A percentile compares a stretch with the other conserved stretches of the same genome.
These are phyloP conservation scores for Wickerhamiella nectarea DNA, from an alignment of 805 yeast species.

Conservation along the genomic window DNA sequence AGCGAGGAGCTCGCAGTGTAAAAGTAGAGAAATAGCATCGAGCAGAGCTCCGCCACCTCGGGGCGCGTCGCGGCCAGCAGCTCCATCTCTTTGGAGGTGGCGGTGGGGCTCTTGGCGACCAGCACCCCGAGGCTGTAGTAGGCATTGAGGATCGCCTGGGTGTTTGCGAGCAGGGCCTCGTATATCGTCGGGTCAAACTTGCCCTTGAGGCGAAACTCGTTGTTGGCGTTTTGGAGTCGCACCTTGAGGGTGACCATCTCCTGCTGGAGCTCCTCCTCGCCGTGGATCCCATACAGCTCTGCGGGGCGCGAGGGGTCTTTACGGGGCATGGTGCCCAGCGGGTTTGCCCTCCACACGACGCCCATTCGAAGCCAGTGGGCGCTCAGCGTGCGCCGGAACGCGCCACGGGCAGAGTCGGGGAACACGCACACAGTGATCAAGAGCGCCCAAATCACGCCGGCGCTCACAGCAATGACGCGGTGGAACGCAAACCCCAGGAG, in stretches of 20 bases:
- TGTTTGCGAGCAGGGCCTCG: constrained; percentile 36
- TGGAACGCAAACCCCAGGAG: constrained; percentile 49
- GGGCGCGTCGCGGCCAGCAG: constrained; percentile 36
- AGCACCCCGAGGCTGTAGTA: constrained; percentile 60
- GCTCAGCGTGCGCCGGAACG: constrained; percentile 51
- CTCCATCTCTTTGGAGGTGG: constrained; percentile 39
- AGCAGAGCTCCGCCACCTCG: constrained; percentile 58
- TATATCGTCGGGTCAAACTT: constrained; percentile 46
- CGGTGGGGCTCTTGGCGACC: constrained; percentile 45
- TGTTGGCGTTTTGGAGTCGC: constrained; percentile 54
- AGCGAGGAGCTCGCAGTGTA: constrained; percentile 54
- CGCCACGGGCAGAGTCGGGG: constrained; percentile 63
- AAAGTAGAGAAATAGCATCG: constrained; percentile 58
- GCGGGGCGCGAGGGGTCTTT: constrained; percentile 5
- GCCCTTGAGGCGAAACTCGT: constrained; percentile 64
- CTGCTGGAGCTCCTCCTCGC: constrained; percentile 34
- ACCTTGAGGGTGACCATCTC: constrained; percentile 48
- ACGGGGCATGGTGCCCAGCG: constrained; percentile 30
- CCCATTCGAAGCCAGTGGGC: constrained; percentile 71
- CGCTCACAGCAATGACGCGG: constrained; percentile 54
- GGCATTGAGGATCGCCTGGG: constrained; percentile 57
- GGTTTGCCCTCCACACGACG: constrained; percentile 65
- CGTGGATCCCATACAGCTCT: constrained; percentile 20
- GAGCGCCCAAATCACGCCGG: constrained; percentile 69
- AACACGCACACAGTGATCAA: constrained; percentile 49